A percentile compares a stretch with the other conserved stretches of the same genome.
phyloP scores from a whole-genome alignment of 345 rosid genomes.

The Firmiana major region DNA sequence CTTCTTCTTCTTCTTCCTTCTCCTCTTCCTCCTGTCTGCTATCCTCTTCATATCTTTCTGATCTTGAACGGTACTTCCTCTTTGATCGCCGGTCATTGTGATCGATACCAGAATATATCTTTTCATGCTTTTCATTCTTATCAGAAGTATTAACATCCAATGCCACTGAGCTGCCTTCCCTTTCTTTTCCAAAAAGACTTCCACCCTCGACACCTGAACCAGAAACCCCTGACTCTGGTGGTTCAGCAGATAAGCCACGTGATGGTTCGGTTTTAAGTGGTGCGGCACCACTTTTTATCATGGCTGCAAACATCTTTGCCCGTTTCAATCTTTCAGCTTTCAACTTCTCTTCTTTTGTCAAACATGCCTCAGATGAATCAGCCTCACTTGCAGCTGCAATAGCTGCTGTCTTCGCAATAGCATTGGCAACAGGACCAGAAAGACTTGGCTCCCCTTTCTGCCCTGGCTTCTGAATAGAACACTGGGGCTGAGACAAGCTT shows the following conservation, averaged over 20 bases:
- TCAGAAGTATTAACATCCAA: constrained; percentile 25
- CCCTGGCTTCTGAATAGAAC: constrained; percentile 27
- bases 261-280: constrained; percentile 43
- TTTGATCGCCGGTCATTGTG: constrained; percentile 52
- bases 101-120: constrained; percentile 37
- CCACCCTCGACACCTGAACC: constrained; percentile 35
- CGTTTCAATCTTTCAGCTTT: constrained; percentile 94
- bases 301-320: constrained; percentile 87
- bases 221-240: constrained; percentile 42
- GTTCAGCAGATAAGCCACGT: constrained; percentile 55
- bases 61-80: constrained; percentile 71
- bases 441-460: constrained; percentile 25
- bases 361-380: constrained; percentile 62
- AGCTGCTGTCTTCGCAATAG: constrained; percentile 49
- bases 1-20: constrained; percentile 16
- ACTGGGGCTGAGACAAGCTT: constrained; percentile 20
- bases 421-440: constrained; percentile 42
- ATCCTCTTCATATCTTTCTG: constrained; percentile 37
- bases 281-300: constrained; percentile 58
- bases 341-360: constrained; percentile 73
- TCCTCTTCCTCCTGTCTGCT: background rate
- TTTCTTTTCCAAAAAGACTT: constrained; percentile 32
- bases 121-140: constrained; percentile 35
- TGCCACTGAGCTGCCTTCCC: constrained; percentile 48
- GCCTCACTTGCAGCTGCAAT: constrained; percentile 57